A percentile compares a stretch with the other conserved stretches of the same genome.
phyloP scores from a whole-genome alignment of 805 yeast species.

The Lachancea quebecensis region DNA sequence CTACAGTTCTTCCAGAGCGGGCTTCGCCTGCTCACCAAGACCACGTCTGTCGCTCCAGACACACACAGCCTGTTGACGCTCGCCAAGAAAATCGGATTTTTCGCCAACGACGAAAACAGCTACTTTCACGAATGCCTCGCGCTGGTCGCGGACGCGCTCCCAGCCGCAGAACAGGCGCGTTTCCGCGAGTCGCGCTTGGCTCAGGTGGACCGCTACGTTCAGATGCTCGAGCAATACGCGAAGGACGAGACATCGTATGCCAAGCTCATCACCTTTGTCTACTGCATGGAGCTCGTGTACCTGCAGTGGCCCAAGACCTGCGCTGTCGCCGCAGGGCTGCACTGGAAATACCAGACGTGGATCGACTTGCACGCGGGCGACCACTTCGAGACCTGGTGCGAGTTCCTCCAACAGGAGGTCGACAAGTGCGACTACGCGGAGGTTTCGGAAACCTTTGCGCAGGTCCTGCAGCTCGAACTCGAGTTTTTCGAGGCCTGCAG shows the following conservation, averaged over 20 bases:
- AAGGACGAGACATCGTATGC: conserved; percentile 22
- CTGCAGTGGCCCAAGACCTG: conserved; percentile 45
- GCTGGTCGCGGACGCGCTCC: conserved; percentile 17
- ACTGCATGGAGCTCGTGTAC: conserved; percentile 45
- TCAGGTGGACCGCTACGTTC: conserved; percentile 35
- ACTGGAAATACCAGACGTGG: conserved; percentile 47
- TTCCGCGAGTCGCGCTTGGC: conserved; percentile 21
- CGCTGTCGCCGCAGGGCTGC: conserved; percentile 28
- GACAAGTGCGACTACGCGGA: conserved; percentile 30
- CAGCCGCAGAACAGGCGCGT: conserved; percentile 13
- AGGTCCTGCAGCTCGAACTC: conserved; percentile 36
- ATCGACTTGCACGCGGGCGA: conserved; percentile 45
- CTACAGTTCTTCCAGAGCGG: conserved; percentile 40
- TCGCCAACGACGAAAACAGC: conserved; percentile 42
- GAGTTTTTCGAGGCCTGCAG: conserved; percentile 45
- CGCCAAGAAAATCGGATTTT: conserved; percentile 46
- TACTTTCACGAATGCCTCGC: conserved; percentile 36
- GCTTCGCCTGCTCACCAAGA: conserved; percentile 38
- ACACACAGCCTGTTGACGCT: conserved; percentile 34
- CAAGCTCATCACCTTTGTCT: conserved; percentile 38
- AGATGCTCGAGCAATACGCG: conserved; percentile 30
- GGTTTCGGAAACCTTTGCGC: conserved; percentile 29
- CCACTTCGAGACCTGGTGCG: conserved; percentile 42
- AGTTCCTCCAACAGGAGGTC: conserved; percentile 39
- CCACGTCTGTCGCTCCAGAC: conserved; percentile 39